Percentiles rank a stretch among this genome's conserved stretches.
These are phyloP conservation scores for Diplodia intermedia DNA, from an alignment of 2,329 filamentous ascomycete species.

Conservation along the genomic window DNA sequence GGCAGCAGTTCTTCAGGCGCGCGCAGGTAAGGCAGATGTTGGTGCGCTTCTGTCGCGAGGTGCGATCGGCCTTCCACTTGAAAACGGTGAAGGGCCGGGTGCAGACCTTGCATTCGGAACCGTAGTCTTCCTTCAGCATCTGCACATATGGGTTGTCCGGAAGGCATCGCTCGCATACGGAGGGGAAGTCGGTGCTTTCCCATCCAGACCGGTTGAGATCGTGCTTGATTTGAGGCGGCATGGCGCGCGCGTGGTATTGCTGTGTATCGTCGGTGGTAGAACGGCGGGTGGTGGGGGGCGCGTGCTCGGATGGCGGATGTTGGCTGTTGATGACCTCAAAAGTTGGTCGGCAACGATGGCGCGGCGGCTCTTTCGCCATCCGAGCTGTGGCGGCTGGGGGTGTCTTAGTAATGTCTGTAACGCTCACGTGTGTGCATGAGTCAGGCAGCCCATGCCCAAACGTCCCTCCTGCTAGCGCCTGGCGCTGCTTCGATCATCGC, in stretches of 20 bases:
- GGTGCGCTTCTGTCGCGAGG: conserved; percentile 88
- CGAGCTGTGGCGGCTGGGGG: conserved; percentile 12
- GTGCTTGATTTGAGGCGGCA: conserved; percentile 94
- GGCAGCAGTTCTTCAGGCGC: conserved; percentile 97
- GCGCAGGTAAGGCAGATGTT: conserved; percentile 97
- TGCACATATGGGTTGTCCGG: conserved; percentile 98
- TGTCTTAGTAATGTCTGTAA: conserved; percentile 9
- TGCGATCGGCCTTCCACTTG: conserved; percentile 91
- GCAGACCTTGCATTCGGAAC: conserved; percentile 84
- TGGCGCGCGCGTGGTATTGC: conserved; percentile 45
- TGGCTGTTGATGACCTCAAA: conserved; percentile 25
- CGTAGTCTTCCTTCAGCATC: conserved; percentile 98
- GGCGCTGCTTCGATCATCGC: not conserved
- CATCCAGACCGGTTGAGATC: conserved; percentile 94
- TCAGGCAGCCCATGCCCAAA: not conserved
- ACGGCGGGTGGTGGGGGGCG: not conserved
- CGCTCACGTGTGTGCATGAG: not conserved
- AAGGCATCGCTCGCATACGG: conserved; percentile 89
- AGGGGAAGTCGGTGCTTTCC: conserved; percentile 92
- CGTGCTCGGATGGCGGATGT: conserved; percentile 27
- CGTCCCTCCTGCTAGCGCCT: not conserved
- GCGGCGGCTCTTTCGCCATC: conserved; percentile 29
- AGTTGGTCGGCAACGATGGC: conserved; percentile 10
- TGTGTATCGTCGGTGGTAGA: not conserved
- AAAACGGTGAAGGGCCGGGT: conserved; percentile 96